Conservation (phyloP, 2,329 filamentous ascomycete species). For the Pseudogymnoascus sp. region DNA sequence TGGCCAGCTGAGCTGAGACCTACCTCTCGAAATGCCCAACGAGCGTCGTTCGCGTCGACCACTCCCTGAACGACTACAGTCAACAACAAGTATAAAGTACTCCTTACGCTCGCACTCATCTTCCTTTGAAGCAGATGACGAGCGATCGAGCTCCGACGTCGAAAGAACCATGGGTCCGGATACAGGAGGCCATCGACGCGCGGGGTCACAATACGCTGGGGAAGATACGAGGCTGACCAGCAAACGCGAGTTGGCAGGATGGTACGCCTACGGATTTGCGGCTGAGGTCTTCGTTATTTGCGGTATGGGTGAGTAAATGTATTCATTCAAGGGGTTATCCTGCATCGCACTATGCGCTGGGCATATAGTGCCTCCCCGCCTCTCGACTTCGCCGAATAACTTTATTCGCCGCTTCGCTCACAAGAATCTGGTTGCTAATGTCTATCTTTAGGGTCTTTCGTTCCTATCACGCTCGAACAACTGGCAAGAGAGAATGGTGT, state of each 20-base stretch:
- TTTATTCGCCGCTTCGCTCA: constrained; percentile 17
- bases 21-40: constrained; percentile 2
- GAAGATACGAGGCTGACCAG: constrained; percentile 89
- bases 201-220: constrained; percentile 53
- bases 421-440: constrained; percentile 15
- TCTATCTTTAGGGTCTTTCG: constrained; percentile 64
- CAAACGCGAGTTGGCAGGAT: constrained; percentile 77
- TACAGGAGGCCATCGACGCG: constrained; percentile 27
- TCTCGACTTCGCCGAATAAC: not conserved
- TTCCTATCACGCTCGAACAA: constrained; percentile 90
- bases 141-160: constrained; percentile 40
- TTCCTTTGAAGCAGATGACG: constrained; percentile 63
- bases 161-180: constrained; percentile 27
- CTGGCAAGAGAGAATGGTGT: constrained; percentile 88
- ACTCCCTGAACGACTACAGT: constrained; percentile 13
- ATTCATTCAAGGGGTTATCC: not conserved
- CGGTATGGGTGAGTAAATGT: constrained; percentile 56
- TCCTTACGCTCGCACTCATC: constrained; percentile 49
- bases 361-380: not conserved
- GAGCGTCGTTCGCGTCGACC: constrained; percentile 1
- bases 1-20: not conserved
- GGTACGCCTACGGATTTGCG: constrained; percentile 95
- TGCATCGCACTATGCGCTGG: not conserved
- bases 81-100: constrained; percentile 36
- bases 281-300: constrained; percentile 96